Base-by-base conservation (phyloP, 352 stramenopile species). In the Phytopythium helicoides region DNA sequence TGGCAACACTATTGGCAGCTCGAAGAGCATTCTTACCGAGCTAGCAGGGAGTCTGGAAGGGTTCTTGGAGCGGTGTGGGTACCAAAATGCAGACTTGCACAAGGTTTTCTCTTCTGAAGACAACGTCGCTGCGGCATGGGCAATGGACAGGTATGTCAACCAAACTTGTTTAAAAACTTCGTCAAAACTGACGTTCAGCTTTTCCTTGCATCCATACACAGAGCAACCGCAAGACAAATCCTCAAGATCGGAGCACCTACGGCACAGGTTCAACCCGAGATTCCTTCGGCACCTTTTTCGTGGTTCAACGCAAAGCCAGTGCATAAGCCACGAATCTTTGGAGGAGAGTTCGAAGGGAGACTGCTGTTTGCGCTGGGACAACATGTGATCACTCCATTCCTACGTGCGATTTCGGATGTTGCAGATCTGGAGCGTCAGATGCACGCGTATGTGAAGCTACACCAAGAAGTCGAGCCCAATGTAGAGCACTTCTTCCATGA, bases 381-480 rank as follows among this genome's bases (percentile, higher is more conserved):
- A 8, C 47, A 70, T 31, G 47, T 62, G 22, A 41, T 70, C n/a
- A 53, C 57, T 0, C 62, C 62, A 7, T 49, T 70, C 10, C 39
- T 70, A 2, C 52, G 54, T 31, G 56, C 62, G 0, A 46, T 65
- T 34, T 66, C 52, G 31, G 48, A 63, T 22, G 31, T 47, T 18
- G 44, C 46, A 25, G 48, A 57, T 28, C 49, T 70, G 9, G 44
- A 57, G 12, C 52, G 57, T 18, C 56, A 47, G 31, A 59, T 70
- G 62, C 58, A 60, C 28, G 52, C 64, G 18, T 71, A 71, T 28
- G 51, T 58, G 39, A 57, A 54, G 14, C 34, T 36, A n/a, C n/a
- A n/a, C 23, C 63, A 51, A 14, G 59, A 58, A 5, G 54, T 64
- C 12, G 18, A 28, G 12, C 31, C 33, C 5, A 50, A 35, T 16